phyloP scores from a whole-genome alignment of 495 filamentous ascomycete species.

The Xylaria intraflava region DNA sequence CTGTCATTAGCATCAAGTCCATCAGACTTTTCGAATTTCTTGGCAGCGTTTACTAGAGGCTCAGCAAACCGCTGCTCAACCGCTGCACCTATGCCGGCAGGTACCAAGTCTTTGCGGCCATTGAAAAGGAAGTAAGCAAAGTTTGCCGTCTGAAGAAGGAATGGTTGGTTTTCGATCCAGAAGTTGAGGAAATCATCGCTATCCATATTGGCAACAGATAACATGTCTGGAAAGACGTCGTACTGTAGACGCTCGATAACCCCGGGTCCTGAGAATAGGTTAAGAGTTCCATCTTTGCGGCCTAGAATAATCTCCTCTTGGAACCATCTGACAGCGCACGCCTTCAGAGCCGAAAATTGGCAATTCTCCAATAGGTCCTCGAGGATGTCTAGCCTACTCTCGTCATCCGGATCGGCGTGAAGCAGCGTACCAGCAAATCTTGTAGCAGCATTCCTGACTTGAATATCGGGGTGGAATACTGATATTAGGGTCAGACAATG shows the following conservation, averaged over 20 bases:
- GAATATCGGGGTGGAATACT: constrained; percentile 59
- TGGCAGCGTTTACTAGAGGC: constrained; percentile 41
- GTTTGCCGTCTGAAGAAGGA: constrained; percentile 42
- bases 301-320: constrained; percentile 71
- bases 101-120: constrained; percentile 33
- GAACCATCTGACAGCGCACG: constrained; percentile 76
- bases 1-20: constrained; percentile 13
- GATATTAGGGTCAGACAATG: constrained; percentile 61
- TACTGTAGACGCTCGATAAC: constrained; percentile 42
- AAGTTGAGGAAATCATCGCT: constrained; percentile 23
- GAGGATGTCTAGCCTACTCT: constrained; percentile 67
- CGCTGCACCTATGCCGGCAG: constrained; percentile 35
- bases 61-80: constrained; percentile 48
- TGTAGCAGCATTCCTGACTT: constrained; percentile 66
- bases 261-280: constrained; percentile 54
- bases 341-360: constrained; percentile 69
- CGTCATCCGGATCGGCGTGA: constrained; percentile 66
- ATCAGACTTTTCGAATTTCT: constrained; percentile 36
- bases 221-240: constrained; percentile 36
- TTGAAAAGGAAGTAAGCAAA: constrained; percentile 48
- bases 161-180: constrained; percentile 33
- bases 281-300: constrained; percentile 21
- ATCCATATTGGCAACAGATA: constrained; percentile 22
- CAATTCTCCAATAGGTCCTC: constrained; percentile 75
- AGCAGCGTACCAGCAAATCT: constrained; percentile 65